Evolutionary conservation across 2,329 filamentous ascomycete species (phyloP).

Genomic region (Scolecobasidium constrictum): DNA sequence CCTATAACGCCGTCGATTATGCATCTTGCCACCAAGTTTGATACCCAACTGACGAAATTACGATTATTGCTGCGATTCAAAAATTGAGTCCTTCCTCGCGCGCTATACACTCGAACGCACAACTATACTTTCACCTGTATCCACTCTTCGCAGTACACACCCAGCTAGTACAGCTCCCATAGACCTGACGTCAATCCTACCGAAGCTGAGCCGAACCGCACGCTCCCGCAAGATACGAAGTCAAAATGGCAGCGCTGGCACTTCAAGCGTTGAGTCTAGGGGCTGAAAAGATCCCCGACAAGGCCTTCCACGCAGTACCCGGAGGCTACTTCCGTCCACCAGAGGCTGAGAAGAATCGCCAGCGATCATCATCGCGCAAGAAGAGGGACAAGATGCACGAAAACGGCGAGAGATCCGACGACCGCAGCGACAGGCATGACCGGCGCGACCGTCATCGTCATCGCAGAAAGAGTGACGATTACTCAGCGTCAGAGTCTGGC

Average conservation of each 20-base stretch:
- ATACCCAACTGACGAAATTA: too few relatives aligned
- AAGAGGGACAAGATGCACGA: conserved; percentile 5
- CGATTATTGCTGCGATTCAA: too few relatives aligned
- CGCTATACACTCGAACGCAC: too few relatives aligned
- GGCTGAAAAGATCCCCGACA: conserved; percentile 10
- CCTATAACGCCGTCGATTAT: too few relatives aligned
- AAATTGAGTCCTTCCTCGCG: too few relatives aligned
- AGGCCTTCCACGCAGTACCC: conserved; percentile 7
- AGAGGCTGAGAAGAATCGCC: conserved; percentile 1
- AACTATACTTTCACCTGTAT: too few relatives aligned
- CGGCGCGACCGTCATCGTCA: not conserved
- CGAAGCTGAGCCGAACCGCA: not conserved
- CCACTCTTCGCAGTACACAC: too few relatives aligned
- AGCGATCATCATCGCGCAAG: not conserved
- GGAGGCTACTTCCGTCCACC: conserved; percentile 6
- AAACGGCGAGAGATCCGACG: not conserved
- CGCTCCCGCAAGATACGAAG: not conserved
- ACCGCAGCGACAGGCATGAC: not conserved
- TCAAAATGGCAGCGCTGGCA: conserved; percentile 7
- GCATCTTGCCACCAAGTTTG: too few relatives aligned
- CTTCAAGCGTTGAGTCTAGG: conserved; percentile 8
- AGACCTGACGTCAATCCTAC: not conserved
- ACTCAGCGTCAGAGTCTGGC: not conserved
- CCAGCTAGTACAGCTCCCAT: too few relatives aligned
- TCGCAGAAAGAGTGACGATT: not conserved